Conservation (phyloP, 2,329 filamentous ascomycete genomes). For the Exophiala spinifera region DNA sequence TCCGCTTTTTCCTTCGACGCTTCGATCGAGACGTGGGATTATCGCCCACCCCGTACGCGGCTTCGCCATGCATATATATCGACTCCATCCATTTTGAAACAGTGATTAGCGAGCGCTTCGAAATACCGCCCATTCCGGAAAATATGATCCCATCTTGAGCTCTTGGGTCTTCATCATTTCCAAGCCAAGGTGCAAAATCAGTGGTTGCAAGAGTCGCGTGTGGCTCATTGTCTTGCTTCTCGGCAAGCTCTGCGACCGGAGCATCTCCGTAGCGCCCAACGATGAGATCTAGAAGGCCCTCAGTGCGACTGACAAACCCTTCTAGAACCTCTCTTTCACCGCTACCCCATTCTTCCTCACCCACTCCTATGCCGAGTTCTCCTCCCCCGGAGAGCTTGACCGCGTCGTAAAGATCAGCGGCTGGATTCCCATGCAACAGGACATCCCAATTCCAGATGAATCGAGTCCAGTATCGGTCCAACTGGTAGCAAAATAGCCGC, state of each 20-base stretch:
- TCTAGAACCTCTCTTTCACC: slow-evolving; percentile 91
- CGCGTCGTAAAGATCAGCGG: slow-evolving; percentile 72
- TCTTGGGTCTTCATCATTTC: slow-evolving; percentile 63
- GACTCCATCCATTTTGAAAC: slow-evolving; percentile 85
- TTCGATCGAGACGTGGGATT: slow-evolving; percentile 67
- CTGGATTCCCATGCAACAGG: slow-evolving; percentile 83
- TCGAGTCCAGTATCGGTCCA: slow-evolving; percentile 78
- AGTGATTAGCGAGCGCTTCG: slow-evolving; percentile 66
- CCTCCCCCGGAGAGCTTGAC: slow-evolving; percentile 84
- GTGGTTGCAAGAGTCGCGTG: slow-evolving; percentile 27
- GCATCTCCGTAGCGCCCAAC: slow-evolving; percentile 78
- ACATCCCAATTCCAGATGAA: slow-evolving; percentile 75
- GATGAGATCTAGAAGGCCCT: slow-evolving; percentile 82
- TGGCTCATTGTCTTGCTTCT: slow-evolving; percentile 26
- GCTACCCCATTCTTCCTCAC: slow-evolving; percentile 91
- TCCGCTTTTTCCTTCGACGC: slow-evolving; percentile 35
- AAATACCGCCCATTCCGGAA: slow-evolving; percentile 71
- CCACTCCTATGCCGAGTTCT: slow-evolving; percentile 88
- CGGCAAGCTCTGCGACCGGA: slow-evolving; percentile 31
- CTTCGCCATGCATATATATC: slow-evolving; percentile 76
- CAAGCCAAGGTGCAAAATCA: slow-evolving; percentile 63
- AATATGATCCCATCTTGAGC: slow-evolving; percentile 84
- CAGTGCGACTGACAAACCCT: slow-evolving; percentile 73
- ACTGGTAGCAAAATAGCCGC: slow-evolving; percentile 65
- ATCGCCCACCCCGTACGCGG: slow-evolving; percentile 80